Conservation (phyloP, 2,329 filamentous ascomycete genomes). For the Chaetomium sp. region DNA sequence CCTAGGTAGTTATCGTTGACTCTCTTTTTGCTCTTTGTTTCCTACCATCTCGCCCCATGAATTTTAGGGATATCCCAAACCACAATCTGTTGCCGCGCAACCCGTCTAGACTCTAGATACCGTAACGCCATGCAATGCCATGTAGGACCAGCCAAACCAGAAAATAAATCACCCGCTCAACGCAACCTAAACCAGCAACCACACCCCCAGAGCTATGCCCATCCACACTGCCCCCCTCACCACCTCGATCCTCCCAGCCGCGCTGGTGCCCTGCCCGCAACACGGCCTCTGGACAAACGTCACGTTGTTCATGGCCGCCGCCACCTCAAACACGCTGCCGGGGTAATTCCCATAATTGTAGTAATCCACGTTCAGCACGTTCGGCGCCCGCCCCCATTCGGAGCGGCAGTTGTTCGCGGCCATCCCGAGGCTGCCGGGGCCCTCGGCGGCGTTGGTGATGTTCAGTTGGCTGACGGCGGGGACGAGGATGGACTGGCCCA, state of each 20-base stretch:
- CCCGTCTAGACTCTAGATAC: constrained; percentile 2
- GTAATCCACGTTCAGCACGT: constrained; percentile 81
- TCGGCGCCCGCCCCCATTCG: constrained; percentile 70
- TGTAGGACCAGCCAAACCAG: not conserved
- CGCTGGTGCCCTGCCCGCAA: constrained; percentile 52
- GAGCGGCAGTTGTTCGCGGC: constrained; percentile 63
- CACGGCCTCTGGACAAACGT: constrained; percentile 61
- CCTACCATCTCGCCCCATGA: not conserved
- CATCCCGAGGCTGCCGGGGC: constrained; percentile 66
- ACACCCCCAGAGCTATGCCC: constrained; percentile 25
- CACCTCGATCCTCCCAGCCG: constrained; percentile 55
- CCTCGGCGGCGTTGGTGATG: constrained; percentile 68
- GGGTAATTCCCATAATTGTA: constrained; percentile 69
- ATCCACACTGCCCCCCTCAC: constrained; percentile 20
- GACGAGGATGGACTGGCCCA: constrained; percentile 65
- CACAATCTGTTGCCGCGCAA: not conserved
- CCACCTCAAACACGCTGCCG: constrained; percentile 77
- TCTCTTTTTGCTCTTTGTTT: not conserved
- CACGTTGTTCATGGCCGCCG: constrained; percentile 71
- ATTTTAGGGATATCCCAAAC: constrained; percentile 1
- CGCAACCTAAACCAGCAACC: constrained; percentile 24
- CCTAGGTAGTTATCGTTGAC: not conserved
- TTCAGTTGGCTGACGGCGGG: constrained; percentile 72
- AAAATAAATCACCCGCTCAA: constrained; percentile 3
- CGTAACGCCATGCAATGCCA: constrained; percentile 34